Base-by-base conservation (phyloP, 495 filamentous ascomycete species). In the Tuber indicum region DNA sequence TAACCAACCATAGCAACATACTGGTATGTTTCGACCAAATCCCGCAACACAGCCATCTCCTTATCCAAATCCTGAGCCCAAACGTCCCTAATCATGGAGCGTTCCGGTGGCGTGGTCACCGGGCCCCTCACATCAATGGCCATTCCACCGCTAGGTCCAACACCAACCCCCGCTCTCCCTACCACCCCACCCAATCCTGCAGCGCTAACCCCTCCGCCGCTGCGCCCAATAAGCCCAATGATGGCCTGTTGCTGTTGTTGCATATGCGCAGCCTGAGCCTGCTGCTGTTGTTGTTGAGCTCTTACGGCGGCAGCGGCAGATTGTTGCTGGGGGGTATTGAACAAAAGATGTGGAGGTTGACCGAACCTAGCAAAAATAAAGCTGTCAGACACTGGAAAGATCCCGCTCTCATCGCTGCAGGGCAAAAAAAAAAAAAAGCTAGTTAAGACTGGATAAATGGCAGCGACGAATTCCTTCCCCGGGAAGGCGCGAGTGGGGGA, bases 1-100 rank as follows among this genome's bases (percentile, higher is more conserved):
- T 70, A 74, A 82, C 90, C 86, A 87, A 98, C 95, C 96, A 98
- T 98, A 83, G 93, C 93, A 84, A 98, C 92, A 83, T 94, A 98
- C 43, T 94, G 93, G 85, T 94, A 98, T 76, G 91, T 92, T 72
- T 97, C 92, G 72, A 97, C 89, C 82, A 98, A 85, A 66, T 90
- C 87, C 82, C 96, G 87, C 78, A 99, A 84, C 42, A 90, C 84
- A 7, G 88, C 89, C 90, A 99, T 93, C 86, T 99, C 96, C 80
- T 94, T 91, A n/a, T 91, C 89, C 75, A 98, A 86, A 83, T 98
- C 98, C 76, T 92, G 88, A 80, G 89, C 91, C 95, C 95, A 99
- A 26, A 99, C 96, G 82, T 99, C 96, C 72, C 94, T 88, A 89
- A 98, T 98, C 70, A 83, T 75, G 3, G 73, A 74, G 43, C 79